phyloP scores from a whole-genome alignment of 169 alveolate genomes.

The Eimeria maxima region DNA sequence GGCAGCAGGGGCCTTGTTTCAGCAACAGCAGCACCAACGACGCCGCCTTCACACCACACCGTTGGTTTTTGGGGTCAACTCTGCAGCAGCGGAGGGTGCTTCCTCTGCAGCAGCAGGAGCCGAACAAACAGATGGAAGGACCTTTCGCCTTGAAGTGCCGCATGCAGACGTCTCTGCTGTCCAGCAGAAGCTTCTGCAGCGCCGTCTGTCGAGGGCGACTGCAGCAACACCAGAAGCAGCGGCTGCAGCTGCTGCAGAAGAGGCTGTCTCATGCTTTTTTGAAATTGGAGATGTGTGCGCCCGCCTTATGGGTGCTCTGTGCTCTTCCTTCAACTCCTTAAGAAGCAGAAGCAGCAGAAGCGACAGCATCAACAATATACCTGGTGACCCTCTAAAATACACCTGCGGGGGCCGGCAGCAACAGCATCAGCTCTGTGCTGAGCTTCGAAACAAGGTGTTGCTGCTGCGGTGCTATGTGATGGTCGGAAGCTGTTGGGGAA shows the following conservation, averaged over 20 bases:
- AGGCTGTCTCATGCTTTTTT: constrained; percentile 25
- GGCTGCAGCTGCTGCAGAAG: constrained; percentile 38
- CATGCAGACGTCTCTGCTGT: constrained; percentile 20
- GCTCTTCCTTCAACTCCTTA: neutral
- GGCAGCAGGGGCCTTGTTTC: neutral
- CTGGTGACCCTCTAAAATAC: constrained; percentile 43
- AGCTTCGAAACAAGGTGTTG: constrained; percentile 43
- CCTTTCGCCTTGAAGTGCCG: neutral
- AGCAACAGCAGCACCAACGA: constrained; percentile 42
- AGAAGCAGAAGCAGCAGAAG: constrained; percentile 1
- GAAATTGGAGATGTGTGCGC: constrained; percentile 73
- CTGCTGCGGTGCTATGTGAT: constrained; percentile 65
- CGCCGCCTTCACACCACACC: neutral
- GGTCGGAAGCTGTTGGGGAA: neutral
- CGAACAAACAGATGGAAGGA: neutral
- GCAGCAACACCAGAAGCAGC: constrained; percentile 72
- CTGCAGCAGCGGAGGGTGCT: neutral
- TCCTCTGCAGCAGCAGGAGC: constrained; percentile 58
- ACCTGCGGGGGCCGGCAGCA: constrained; percentile 48
- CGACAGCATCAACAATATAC: neutral
- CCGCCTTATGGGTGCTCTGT: constrained; percentile 10
- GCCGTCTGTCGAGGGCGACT: neutral
- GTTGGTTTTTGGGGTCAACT: neutral
- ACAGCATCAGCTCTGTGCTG: constrained; percentile 32
- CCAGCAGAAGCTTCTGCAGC: constrained; percentile 60